Evolutionary conservation across 352 stramenopile genomes (phyloP).

Genomic region (Phytopythium litorale): DNA sequence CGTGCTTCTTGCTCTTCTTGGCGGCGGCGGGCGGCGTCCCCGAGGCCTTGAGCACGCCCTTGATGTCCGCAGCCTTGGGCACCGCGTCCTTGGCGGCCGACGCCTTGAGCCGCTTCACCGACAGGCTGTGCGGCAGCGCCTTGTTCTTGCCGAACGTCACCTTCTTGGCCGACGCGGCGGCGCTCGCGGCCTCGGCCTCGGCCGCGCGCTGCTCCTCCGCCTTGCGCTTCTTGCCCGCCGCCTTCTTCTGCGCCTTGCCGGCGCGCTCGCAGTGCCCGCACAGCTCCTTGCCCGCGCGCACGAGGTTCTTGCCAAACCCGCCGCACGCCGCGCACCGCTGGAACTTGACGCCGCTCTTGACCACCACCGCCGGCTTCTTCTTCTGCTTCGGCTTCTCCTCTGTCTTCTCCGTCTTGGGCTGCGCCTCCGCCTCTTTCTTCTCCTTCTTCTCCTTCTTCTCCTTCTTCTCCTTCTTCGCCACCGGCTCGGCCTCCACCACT

Average conservation of each 20-base stretch:
- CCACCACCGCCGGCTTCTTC: constrained; percentile 25
- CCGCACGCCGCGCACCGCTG: constrained; percentile 62
- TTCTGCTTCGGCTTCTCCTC: constrained; percentile 11
- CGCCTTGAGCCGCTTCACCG: constrained; percentile 79
- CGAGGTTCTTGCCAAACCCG: constrained; percentile 69
- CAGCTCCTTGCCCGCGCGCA: constrained; percentile 53
- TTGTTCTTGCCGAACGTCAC: constrained; percentile 88
- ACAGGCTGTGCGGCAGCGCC: constrained; percentile 68
- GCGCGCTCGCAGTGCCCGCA: constrained; percentile 75
- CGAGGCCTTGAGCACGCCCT: constrained; percentile 69
- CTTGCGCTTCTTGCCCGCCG: constrained; percentile 60
- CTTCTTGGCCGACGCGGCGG: constrained; percentile 49
- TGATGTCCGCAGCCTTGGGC: constrained; percentile 51
- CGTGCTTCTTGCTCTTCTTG: constrained; percentile 48
- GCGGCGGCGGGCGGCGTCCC: constrained; percentile 12
- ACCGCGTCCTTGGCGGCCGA: constrained; percentile 60
- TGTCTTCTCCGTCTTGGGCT: constrained; percentile 13
- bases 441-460: constrained; percentile 10
- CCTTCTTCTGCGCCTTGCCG: constrained; percentile 61
- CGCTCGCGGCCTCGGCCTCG: constrained; percentile 23
- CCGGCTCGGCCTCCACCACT: constrained; percentile 35
- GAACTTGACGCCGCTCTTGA: constrained; percentile 72
- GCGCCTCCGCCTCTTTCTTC: constrained; percentile 12
- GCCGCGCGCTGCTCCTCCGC: constrained; percentile 30
- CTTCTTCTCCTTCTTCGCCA: constrained; percentile 18